These are phyloP conservation scores for Hymenoscyphus linearis DNA, from an alignment of 2,329 filamentous ascomycete genomes.

Conservation along the genomic window DNA sequence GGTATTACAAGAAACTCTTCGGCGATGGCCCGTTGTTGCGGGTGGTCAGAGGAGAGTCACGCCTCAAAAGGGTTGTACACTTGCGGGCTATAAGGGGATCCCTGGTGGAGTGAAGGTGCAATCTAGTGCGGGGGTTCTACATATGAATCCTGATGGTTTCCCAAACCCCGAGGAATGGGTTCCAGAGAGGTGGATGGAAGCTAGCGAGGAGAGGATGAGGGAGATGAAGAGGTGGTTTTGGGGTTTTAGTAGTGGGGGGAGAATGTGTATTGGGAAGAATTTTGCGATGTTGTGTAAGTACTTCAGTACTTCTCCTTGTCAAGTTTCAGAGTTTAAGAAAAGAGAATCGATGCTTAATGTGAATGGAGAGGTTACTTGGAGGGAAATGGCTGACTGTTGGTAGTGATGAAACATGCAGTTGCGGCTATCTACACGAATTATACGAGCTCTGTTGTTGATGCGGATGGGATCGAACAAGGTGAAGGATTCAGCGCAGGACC, in stretches of 20 bases:
- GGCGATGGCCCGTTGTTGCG: conserved; percentile 51
- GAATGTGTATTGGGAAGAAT: conserved; percentile 65
- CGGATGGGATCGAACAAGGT: conserved; percentile 57
- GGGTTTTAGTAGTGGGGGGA: conserved; percentile 63
- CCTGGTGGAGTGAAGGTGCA: conserved; percentile 48
- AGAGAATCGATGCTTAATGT: too few species aligned
- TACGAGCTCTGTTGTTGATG: conserved; percentile 53
- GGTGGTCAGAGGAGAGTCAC: conserved; percentile 48
- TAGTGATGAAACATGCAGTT: conserved; percentile 60
- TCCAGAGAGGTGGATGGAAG: conserved; percentile 46
- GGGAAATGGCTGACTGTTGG: conserved; percentile 36
- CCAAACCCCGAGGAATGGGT: conserved; percentile 45
- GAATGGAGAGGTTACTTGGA: background rate
- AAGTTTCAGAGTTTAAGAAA: too few species aligned
- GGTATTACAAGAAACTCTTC: conserved; percentile 52
- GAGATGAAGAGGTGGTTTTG: conserved; percentile 54
- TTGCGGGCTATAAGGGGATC: conserved; percentile 35
- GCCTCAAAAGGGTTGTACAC: conserved; percentile 38
- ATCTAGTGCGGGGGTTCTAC: conserved; percentile 48
- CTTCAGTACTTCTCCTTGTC: conserved; percentile 20
- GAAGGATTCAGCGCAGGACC: conserved; percentile 49
- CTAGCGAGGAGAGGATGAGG: conserved; percentile 30
- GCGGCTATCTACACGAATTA: conserved; percentile 68
- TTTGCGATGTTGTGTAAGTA: conserved; percentile 51
- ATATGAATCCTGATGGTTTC: conserved; percentile 47